Base-by-base conservation (phyloP, 139 green algal species). In the Chlorella sp. region DNA sequence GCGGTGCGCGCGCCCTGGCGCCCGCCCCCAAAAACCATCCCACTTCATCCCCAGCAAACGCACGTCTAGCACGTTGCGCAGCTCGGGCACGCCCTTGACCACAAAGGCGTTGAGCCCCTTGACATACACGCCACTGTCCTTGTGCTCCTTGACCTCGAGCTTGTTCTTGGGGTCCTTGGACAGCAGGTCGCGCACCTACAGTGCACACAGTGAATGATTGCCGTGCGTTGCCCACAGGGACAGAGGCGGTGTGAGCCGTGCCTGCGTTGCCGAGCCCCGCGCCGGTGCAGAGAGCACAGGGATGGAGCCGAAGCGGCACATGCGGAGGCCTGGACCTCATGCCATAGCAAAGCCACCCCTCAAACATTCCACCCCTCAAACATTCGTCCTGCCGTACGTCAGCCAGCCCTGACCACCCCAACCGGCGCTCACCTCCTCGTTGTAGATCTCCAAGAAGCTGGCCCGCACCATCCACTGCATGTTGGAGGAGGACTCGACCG, bases 371-470 rank as follows among this genome's bases (percentile, higher is more conserved):
- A n/a, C n/a, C n/a, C n/a, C n/a, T n/a, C n/a, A n/a, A n/a, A n/a
- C n/a, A n/a, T n/a, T n/a, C n/a, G n/a, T n/a, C n/a, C n/a, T n/a
- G n/a, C n/a, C n/a, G n/a, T n/a, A n/a, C n/a, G n/a, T n/a, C n/a
- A n/a, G n/a, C n/a, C n/a, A n/a, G n/a, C n/a, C n/a, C n/a, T n/a
- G n/a, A n/a, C n/a, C n/a, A n/a, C n/a, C n/a, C n/a, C n/a, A n/a
- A n/a, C n/a, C n/a, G n/a, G n/a, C n/a, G n/a, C 79, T 31, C 35
- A 95, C 82, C 62, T 93, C 87, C 76, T 97, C 92, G 73, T 96
- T 96, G 82, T 97, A 97, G 62, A 97, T 92, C 70, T 97, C 92
- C 69, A 96, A 74, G 73, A 90, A 95, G 0, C 85, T 92, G 3
- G 82, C 88, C 0, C 90, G 82, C 55, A 97, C 88, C 35, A 94